phyloP scores from a whole-genome alignment of 108 stramenopile species.

The Stephanodiscus triporus region DNA sequence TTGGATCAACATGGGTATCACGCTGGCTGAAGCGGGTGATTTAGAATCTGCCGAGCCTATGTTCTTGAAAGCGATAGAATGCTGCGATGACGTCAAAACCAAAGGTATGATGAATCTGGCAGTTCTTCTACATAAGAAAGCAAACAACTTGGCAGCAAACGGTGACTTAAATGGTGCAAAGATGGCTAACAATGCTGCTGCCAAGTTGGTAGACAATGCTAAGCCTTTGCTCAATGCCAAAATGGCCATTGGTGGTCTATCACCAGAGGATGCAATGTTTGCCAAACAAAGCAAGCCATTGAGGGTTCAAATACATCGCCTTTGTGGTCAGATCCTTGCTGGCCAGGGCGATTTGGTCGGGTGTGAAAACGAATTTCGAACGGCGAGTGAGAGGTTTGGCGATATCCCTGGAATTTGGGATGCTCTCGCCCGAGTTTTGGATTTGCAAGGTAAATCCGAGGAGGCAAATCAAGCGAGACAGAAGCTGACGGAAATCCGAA shows the following conservation, averaged over 20 bases:
- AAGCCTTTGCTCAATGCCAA: constrained; percentile 42
- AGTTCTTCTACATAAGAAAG: constrained; percentile 46
- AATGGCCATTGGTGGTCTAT: constrained; percentile 14
- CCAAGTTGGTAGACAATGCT: constrained; percentile 43
- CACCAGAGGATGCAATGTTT: constrained; percentile 32
- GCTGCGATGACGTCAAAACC: constrained; percentile 38
- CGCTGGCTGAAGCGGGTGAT: constrained; percentile 52
- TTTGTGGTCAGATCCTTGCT: constrained; percentile 51
- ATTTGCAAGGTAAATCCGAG: constrained; percentile 58
- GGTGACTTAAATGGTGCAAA: constrained; percentile 56
- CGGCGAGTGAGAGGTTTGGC: constrained; percentile 49
- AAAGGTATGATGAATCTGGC: constrained; percentile 66
- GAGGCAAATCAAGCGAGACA: constrained; percentile 35
- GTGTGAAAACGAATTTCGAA: constrained; percentile 55
- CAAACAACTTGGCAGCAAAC: constrained; percentile 38
- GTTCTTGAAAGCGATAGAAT: constrained; percentile 58
- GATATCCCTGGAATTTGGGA: constrained; percentile 48
- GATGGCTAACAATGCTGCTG: constrained; percentile 22
- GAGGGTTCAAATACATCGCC: constrained; percentile 49
- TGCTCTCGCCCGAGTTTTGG: constrained; percentile 52
- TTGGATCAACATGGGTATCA: constrained; percentile 63
- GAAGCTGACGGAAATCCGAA: constrained; percentile 11
- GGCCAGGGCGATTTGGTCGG: constrained; percentile 47
- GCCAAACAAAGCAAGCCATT: constrained; percentile 44
- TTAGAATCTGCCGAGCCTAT: constrained; percentile 58